These are phyloP conservation scores for Talaromyces sp. DNA, from an alignment of 2,329 filamentous ascomycete genomes.

Conservation along the genomic window DNA sequence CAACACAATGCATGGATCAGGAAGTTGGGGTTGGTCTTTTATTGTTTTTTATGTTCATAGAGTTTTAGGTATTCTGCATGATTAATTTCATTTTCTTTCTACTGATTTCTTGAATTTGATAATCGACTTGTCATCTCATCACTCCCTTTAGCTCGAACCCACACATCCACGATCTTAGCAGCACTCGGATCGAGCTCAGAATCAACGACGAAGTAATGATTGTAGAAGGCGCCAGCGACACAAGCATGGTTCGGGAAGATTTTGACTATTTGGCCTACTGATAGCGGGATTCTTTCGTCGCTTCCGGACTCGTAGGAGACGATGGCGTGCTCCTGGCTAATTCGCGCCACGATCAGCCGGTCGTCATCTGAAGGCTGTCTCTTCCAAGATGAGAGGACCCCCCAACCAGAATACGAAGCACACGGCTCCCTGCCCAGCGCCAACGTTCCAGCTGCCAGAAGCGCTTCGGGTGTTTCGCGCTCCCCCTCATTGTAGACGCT, in stretches of 20 bases:
- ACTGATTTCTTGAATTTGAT: background rate
- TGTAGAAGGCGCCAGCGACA: background rate
- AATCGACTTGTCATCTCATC: background rate
- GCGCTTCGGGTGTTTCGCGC: background rate
- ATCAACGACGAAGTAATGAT: background rate
- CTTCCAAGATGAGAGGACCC: background rate
- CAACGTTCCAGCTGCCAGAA: background rate
- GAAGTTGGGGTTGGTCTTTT: conserved; percentile 10
- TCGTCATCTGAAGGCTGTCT: background rate
- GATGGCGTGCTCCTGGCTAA: background rate
- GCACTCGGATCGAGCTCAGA: conserved; percentile 30
- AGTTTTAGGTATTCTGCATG: background rate
- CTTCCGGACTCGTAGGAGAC: background rate
- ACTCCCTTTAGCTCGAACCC: conserved; percentile 49
- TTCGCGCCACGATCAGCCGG: background rate
- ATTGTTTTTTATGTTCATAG: background rate
- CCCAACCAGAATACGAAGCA: background rate
- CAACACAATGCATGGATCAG: conserved; percentile 17
- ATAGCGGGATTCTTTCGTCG: background rate
- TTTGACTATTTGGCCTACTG: background rate
- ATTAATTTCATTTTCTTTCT: background rate
- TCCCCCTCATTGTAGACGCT: background rate
- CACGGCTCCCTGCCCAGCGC: background rate
- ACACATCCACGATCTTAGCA: conserved; percentile 69
- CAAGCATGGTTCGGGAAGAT: background rate